Base-by-base conservation (phyloP, 2,329 filamentous ascomycete species). In the Periglandula ipomoeae region DNA sequence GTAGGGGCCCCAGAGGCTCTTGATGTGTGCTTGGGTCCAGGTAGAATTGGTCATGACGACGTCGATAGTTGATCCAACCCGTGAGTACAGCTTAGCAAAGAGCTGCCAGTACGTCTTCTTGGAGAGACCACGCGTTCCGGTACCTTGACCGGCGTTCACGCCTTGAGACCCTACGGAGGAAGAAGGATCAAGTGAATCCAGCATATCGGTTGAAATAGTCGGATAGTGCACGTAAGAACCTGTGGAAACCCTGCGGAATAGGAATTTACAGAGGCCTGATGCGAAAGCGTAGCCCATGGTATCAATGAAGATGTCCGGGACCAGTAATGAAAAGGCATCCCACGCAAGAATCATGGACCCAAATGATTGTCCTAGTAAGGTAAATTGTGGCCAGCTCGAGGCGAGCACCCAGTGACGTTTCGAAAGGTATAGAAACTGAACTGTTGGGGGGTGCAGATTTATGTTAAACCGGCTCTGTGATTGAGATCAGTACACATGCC, bases 221-320 rank as follows among this genome's bases (percentile, higher is more conserved):
- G 93, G 93, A 63, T 97, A 98, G 69, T 98, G 93, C 1, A 97
- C 90, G 62, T 98, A 98, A 46, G 93, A 90, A 41, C 81, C 89
- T 0, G 89, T 96, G 0, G 91, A 87, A 1, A 96, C 78, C 32
- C 70, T 66, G 0, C 79, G 85, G 62, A 97, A 97, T 22, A 97
- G 73, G 54, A 86, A 77, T 62, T 89, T 93, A 65, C 77, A 86
- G 3, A 96, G 74, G 8, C 87, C 89, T 10, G 95, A 78, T 0
- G 87, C 79, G 63, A 97, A 98, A 23, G 91, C 89, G 61, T 96
- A 98, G 53, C 93, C 93, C 90, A 98, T 96, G 2, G 93, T 98
- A 62, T 98, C 93, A 58, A 98, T 76, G 64, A 97, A 95, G 46
- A 97, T 78, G 64, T 98, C 93, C 0, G 93, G 93, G 0, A 91